These are phyloP conservation scores for Phytophthora vignae DNA, from an alignment of 352 stramenopile genomes.

Conservation along the genomic window DNA sequence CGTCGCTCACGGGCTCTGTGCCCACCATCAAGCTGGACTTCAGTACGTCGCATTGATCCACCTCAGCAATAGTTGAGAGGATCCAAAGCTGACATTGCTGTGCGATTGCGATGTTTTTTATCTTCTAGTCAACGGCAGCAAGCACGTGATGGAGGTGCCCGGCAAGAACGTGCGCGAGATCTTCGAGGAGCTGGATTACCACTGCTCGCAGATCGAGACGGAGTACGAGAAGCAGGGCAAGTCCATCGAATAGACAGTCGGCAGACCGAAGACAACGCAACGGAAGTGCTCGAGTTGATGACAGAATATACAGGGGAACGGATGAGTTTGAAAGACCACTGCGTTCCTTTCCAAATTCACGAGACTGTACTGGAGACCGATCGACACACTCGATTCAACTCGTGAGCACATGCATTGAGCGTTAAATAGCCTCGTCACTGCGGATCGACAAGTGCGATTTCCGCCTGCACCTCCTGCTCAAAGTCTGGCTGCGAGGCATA, in stretches of 20 bases:
- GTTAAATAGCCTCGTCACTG: conserved; percentile 49
- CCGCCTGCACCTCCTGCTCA: conserved; percentile 50
- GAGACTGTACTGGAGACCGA: background rate
- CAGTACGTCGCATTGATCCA: conserved; percentile 50
- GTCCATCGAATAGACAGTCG: conserved; percentile 74
- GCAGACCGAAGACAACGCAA: conserved; percentile 11
- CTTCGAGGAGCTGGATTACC: conserved; percentile 85
- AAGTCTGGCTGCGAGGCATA: conserved; percentile 47
- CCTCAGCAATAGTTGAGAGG: background rate
- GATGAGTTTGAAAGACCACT: conserved; percentile 19
- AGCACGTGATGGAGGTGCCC: conserved; percentile 73
- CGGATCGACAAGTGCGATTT: conserved; percentile 64
- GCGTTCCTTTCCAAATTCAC: background rate
- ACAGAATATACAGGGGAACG: conserved; percentile 22
- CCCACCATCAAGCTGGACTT: conserved; percentile 85
- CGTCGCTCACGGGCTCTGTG: conserved; percentile 58
- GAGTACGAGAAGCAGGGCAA: conserved; percentile 88
- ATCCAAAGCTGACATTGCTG: no score
- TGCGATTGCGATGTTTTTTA: no score
- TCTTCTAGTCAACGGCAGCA: conserved; percentile 85
- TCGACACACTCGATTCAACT: background rate
- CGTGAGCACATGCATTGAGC: conserved; percentile 6
- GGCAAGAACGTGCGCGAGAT: conserved; percentile 85
- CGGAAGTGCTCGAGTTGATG: conserved; percentile 15
- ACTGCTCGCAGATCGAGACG: conserved; percentile 88